These are phyloP conservation scores for Alliaria petiolata DNA, from an alignment of 345 rosid species.

Conservation along the genomic window DNA sequence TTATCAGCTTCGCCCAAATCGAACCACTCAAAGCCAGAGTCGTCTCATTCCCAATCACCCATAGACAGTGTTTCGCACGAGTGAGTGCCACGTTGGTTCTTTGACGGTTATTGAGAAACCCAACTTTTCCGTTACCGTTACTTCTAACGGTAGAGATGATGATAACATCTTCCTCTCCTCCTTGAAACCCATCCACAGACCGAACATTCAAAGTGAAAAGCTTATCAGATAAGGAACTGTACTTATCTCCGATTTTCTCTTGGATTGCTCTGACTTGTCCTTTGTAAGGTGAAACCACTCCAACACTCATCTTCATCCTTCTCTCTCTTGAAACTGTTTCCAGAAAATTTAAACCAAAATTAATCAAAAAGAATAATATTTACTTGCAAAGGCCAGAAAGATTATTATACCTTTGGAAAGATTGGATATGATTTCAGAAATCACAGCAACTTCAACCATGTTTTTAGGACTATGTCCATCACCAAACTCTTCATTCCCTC, in stretches of 20 bases:
- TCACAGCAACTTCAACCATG: constrained; percentile 38
- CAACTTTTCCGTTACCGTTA: constrained; percentile 31
- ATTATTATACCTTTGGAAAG: constrained; percentile 35
- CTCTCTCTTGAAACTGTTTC: background rate
- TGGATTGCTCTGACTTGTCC: background rate
- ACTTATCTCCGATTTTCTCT: constrained; percentile 9
- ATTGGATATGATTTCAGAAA: constrained; percentile 16
- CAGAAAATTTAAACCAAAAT: background rate
- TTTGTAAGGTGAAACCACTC: background rate
- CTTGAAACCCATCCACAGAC: constrained; percentile 48
- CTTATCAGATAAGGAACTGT: background rate
- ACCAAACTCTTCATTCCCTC: constrained; percentile 22
- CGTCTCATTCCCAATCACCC: constrained; percentile 43
- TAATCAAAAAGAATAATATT: background rate
- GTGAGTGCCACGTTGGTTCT: constrained; percentile 35
- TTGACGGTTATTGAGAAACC: constrained; percentile 34
- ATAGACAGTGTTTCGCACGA: constrained; percentile 37
- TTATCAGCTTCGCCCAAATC: constrained; percentile 32
- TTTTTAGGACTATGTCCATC: constrained; percentile 24
- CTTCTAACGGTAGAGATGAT: constrained; percentile 43
- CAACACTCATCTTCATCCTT: background rate
- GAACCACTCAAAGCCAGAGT: constrained; percentile 31
- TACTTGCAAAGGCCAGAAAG: background rate
- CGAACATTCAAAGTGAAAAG: constrained; percentile 30
- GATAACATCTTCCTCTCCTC: constrained; percentile 42